phyloP scores from a whole-genome alignment of 805 yeast species.

The Candida maltosa region DNA sequence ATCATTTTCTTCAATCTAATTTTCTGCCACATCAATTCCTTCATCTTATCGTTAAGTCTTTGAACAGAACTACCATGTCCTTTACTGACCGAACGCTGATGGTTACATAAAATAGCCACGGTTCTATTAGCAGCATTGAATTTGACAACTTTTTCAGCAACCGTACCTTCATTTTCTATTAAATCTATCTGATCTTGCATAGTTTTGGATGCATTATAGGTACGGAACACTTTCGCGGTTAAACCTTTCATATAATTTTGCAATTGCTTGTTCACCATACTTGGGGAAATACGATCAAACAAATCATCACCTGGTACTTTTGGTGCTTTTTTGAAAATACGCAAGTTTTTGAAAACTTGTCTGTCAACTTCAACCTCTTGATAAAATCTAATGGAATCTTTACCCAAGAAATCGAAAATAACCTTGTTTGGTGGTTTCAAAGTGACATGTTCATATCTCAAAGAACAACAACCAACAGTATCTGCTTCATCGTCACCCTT shows the following conservation, averaged over 20 bases:
- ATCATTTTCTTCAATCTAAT: constrained; percentile 71
- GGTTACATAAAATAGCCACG: constrained; percentile 94
- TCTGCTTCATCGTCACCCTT: constrained; percentile 97
- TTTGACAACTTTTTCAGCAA: constrained; percentile 79
- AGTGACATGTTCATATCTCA: constrained; percentile 85
- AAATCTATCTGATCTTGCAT: constrained; percentile 92
- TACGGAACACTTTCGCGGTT: constrained; percentile 96
- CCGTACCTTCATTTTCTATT: constrained; percentile 75
- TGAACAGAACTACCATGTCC: constrained; percentile 78
- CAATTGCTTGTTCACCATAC: constrained; percentile 76
- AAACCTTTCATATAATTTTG: constrained; percentile 89
- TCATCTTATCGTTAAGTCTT: constrained; percentile 71
- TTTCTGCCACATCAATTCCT: constrained; percentile 83
- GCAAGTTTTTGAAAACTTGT: constrained; percentile 88
- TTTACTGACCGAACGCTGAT: constrained; percentile 89
- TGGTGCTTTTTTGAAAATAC: constrained; percentile 84
- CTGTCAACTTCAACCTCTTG: constrained; percentile 89
- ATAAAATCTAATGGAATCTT: constrained; percentile 86
- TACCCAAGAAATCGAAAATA: constrained; percentile 90
- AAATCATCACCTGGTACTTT: constrained; percentile 89
- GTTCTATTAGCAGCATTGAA: constrained; percentile 95
- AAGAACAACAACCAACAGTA: constrained; percentile 96
- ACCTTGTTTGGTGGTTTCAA: constrained; percentile 83
- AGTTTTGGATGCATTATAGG: constrained; percentile 92
- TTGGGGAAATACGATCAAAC: constrained; percentile 86